Conservation (phyloP, 768 basidiomycete genomes). For the Rhizopogon rudus region DNA sequence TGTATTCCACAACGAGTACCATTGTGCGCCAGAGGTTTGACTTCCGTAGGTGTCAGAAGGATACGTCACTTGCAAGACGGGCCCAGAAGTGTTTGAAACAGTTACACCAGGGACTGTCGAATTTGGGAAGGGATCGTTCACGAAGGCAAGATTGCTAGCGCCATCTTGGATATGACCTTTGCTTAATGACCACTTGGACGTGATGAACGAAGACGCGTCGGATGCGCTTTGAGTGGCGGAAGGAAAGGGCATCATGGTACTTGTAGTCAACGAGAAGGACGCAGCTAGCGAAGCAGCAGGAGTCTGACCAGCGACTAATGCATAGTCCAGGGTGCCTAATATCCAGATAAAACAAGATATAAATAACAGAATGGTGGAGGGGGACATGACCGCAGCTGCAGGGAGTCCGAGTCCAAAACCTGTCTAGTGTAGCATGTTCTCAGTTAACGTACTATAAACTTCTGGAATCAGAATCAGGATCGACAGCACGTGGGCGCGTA, state of each 20-base stretch:
- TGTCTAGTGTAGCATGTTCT: no score
- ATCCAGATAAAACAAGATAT: neutral
- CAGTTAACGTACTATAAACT: no score
- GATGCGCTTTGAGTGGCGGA: slow-evolving; percentile 47
- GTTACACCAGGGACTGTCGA: slow-evolving; percentile 31
- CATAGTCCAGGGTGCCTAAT: neutral
- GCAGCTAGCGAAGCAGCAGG: slow-evolving; percentile 34
- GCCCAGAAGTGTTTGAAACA: slow-evolving; percentile 23
- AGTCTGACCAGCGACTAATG: neutral
- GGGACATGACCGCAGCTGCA: neutral
- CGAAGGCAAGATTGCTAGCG: slow-evolving; percentile 52
- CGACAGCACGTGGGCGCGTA: no score
- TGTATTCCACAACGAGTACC: slow-evolving; percentile 64
- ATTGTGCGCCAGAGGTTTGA: slow-evolving; percentile 60
- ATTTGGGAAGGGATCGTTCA: slow-evolving; percentile 61
- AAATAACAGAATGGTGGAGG: neutral
- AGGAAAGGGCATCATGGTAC: slow-evolving; percentile 63
- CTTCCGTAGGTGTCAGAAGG: slow-evolving; percentile 55
- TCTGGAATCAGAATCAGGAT: no score
- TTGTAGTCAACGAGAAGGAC: slow-evolving; percentile 50
- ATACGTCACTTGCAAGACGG: slow-evolving; percentile 60
- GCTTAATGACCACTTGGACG: slow-evolving; percentile 55
- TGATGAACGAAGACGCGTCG: slow-evolving; percentile 47
- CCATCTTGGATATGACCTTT: slow-evolving; percentile 60
- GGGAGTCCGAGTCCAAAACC: no score